Percentiles rank a stretch among this genome's conserved stretches.
phyloP scores from a whole-genome alignment of 768 basidiomycete genomes.

The Naganishia vaughanmartiniae region DNA sequence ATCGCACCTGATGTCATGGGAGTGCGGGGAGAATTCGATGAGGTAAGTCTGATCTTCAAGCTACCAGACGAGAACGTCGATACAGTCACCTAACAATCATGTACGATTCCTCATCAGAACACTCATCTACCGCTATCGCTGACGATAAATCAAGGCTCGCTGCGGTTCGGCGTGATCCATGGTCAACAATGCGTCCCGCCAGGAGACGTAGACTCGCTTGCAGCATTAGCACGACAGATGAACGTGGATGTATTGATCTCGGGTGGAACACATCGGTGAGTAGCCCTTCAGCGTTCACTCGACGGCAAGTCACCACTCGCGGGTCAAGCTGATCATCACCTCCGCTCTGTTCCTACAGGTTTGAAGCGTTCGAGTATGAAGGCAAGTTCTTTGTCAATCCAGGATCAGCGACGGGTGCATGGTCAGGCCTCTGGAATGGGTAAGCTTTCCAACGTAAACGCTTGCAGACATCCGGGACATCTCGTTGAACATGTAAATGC shows the following conservation, averaged over 20 bases:
- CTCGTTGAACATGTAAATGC: background rate
- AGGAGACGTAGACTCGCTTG: slow-evolving; percentile 86
- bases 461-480: background rate
- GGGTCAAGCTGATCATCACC: background rate
- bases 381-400: slow-evolving; percentile 93
- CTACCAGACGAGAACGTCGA: background rate
- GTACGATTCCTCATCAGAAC: slow-evolving; percentile 53
- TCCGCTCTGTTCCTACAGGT: slow-evolving; percentile 57
- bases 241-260: slow-evolving; percentile 93
- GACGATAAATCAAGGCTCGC: slow-evolving; percentile 75
- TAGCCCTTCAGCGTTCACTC: slow-evolving; percentile 1
- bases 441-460: slow-evolving; percentile 47
- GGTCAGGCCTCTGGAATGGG: slow-evolving; percentile 74
- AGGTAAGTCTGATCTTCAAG: slow-evolving; percentile 58
- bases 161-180: slow-evolving; percentile 87
- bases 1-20: slow-evolving; percentile 91
- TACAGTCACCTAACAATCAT: too few relatives aligned
- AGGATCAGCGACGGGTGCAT: slow-evolving; percentile 90
- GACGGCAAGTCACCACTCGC: background rate
- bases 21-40: slow-evolving; percentile 92
- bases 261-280: slow-evolving; percentile 91
- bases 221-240: slow-evolving; percentile 86
- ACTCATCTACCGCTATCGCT: slow-evolving; percentile 74
- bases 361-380: slow-evolving; percentile 90
- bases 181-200: slow-evolving; percentile 91